Base-by-base conservation (phyloP, 257 asterid species). In the Fraxinus cuspidata region DNA sequence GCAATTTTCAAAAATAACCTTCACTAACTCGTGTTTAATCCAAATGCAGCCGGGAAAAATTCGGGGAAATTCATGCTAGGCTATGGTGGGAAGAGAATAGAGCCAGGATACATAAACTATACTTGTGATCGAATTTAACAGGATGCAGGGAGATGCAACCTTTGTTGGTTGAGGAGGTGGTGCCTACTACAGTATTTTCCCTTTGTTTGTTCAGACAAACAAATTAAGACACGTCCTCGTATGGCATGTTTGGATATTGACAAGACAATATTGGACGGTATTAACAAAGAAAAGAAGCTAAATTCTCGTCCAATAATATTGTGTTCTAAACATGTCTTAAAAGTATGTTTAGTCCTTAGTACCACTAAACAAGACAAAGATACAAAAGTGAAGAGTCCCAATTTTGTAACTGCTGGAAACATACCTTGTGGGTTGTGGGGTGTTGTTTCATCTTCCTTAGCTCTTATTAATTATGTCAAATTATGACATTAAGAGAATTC, bases 51-150 rank as follows among this genome's bases (percentile, higher is more conserved):
- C 90, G 92, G 18, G 92, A 88, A 71, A 88, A 86, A 64, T 88
- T 85, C 32, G 90, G 92, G 68, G 88, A 88, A 80, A 74, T 88
- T 86, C 92, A 88, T 73, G 92, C 92, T 11, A 84, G 86, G 83
- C 78, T 88, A 51, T 88, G 92, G 92, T 88, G 92, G 92, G 92
- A 86, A 70, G 90, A 88, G 83, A 88, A 88, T 79, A 81, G 92
- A 64, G 85, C 92, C 68, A 84, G 92, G 77, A 77, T 88, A 80
- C 92, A 86, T 70, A 88, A 86, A 29, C 88, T 82, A 66, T 86
- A 86, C 73, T 77, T 88, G 70, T 86, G 83, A 84, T 74, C n/a
- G 68, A 15, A 74, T 37, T 25, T 40, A 58, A 35, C 71, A 75
- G 5, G 73, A 2, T 11, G 65, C 65, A 29, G 60, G 68, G 58